A percentile compares a stretch with the other conserved stretches of the same genome.
Conservation (phyloP, 148 eudicot species). For the Linanthus parryae region DNA sequence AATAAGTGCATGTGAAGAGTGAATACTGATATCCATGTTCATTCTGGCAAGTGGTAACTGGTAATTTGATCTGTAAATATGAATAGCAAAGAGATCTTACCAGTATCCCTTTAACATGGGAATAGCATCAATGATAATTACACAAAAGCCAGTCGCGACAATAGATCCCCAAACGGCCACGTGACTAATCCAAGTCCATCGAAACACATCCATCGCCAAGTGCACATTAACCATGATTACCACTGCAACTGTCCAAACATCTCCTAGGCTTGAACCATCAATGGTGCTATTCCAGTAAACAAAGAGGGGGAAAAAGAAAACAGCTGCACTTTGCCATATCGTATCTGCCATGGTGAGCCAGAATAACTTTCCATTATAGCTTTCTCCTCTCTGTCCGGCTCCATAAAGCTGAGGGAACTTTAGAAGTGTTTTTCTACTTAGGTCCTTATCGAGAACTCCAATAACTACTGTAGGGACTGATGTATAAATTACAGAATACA, state of each 20-base stretch:
- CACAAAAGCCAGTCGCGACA: conserved; percentile 68
- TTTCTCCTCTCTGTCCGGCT: conserved; percentile 74
- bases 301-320: conserved; percentile 66
- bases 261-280: conserved; percentile 79
- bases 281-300: conserved; percentile 64
- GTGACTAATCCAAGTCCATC: conserved; percentile 93
- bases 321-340: conserved; percentile 85
- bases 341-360: conserved; percentile 87
- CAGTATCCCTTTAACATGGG: conserved; percentile 77
- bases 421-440: conserved; percentile 69
- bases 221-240: conserved; percentile 82
- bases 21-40: too few relatives aligned
- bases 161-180: conserved; percentile 89
- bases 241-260: conserved; percentile 83
- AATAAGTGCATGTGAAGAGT: too few relatives aligned
- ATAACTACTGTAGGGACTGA: conserved; percentile 81
- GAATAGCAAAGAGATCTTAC: conserved; percentile 35
- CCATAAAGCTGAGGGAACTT: conserved; percentile 78
- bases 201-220: conserved; percentile 84
- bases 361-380: conserved; percentile 72
- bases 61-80: not conserved
- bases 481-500: conserved; percentile 83
- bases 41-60: too few relatives aligned
- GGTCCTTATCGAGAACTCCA: conserved; percentile 93
- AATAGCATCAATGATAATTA: conserved; percentile 59